phyloP scores from a whole-genome alignment of 768 basidiomycete species.

The Kwoniella heveanensis region DNA sequence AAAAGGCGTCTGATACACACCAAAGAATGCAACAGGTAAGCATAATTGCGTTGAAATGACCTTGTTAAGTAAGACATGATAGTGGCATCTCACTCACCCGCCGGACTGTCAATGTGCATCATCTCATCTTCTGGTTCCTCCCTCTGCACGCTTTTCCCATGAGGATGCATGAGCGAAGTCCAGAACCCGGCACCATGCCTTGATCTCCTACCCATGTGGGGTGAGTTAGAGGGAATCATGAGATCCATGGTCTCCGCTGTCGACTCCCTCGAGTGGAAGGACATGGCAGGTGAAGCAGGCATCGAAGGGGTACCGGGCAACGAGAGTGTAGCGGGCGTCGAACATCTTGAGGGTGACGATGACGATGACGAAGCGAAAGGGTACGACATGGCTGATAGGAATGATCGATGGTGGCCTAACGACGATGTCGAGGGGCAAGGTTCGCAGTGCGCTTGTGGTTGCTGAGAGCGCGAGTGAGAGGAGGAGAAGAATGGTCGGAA shows the following conservation, averaged over 20 bases:
- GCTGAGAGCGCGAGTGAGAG: neutral
- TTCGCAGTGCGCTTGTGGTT: neutral
- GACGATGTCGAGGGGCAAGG: neutral
- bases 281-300: constrained; percentile 9
- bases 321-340: constrained; percentile 12
- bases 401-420: neutral
- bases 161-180: constrained; percentile 21
- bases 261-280: constrained; percentile 12
- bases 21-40: neutral
- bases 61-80: neutral
- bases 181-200: constrained; percentile 30
- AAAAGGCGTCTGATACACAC: constrained; percentile 20
- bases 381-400: constrained; percentile 15
- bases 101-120: constrained; percentile 28
- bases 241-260: constrained; percentile 12
- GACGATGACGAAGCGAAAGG: constrained; percentile 11
- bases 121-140: constrained; percentile 30
- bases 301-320: constrained; percentile 11
- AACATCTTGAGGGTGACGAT: constrained; percentile 17
- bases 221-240: constrained; percentile 3
- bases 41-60: neutral
- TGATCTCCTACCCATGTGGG: constrained; percentile 22
- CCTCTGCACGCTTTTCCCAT: constrained; percentile 13
- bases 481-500: constrained; percentile 8
- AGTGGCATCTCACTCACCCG: constrained; percentile 21